Percentiles rank a stretch among this genome's conserved stretches.
phyloP scores from a whole-genome alignment of 139 green algal genomes.

The Desmodesmus armatus region DNA sequence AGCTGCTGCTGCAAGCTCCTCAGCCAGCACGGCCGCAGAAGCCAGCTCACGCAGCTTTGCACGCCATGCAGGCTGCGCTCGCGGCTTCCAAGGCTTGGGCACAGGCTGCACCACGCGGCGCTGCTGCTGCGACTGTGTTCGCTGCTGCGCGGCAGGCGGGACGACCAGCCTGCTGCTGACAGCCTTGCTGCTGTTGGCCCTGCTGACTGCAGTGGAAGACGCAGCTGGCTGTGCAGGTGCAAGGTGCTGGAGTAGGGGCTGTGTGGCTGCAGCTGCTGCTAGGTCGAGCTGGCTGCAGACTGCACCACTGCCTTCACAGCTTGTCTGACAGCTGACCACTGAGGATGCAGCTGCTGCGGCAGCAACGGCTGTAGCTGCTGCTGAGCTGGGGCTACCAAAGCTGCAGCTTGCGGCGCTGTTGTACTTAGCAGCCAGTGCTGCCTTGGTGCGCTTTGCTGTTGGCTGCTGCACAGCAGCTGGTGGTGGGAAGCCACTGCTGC shows the following conservation, averaged over 20 bases:
- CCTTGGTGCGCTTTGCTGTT: constrained; percentile 5
- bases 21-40: not conserved
- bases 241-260: not conserved
- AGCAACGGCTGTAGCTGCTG: not conserved
- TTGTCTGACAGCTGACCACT: not conserved
- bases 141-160: not conserved
- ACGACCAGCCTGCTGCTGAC: not conserved
- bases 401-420: not conserved
- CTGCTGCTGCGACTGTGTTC: not conserved
- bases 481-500: not conserved
- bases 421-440: constrained; percentile 29
- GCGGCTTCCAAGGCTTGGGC: not conserved
- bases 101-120: not conserved
- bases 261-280: not conserved
- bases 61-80: constrained; percentile 2
- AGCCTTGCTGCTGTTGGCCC: not conserved
- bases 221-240: not conserved
- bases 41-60: not conserved
- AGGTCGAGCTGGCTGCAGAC: not conserved
- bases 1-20: constrained; percentile 8
- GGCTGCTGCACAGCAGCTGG: not conserved
- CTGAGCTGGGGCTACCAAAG: too few species aligned
- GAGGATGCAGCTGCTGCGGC: not conserved
- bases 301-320: not conserved
- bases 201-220: not conserved